Percentiles rank a stretch among this genome's conserved stretches.
phyloP scores from a whole-genome alignment of 2,329 filamentous ascomycete genomes.

The Talaromyces rugulosus region DNA sequence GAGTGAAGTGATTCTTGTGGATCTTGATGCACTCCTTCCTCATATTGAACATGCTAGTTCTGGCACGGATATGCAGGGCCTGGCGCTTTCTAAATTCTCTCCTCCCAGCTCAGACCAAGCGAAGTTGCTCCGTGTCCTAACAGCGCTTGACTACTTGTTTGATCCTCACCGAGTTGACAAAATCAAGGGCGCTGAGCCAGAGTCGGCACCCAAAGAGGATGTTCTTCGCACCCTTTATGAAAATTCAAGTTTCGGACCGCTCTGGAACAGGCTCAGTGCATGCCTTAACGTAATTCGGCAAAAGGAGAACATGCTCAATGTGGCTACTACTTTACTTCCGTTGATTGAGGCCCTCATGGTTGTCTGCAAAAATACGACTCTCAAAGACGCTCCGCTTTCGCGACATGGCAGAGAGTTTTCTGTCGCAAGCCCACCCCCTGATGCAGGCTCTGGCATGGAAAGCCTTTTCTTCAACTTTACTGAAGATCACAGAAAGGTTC shows the following conservation, averaged over 20 bases:
- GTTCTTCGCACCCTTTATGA: slow-evolving; percentile 85
- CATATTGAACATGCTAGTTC: slow-evolving; percentile 83
- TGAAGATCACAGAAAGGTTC: slow-evolving; percentile 92
- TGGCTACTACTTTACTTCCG: slow-evolving; percentile 90
- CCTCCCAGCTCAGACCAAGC: slow-evolving; percentile 94
- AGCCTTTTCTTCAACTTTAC: slow-evolving; percentile 95
- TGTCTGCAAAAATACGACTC: slow-evolving; percentile 94
- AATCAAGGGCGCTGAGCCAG: slow-evolving; percentile 49
- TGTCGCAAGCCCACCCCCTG: slow-evolving; percentile 71
- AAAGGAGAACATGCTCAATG: slow-evolving; percentile 92
- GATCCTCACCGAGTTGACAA: slow-evolving; percentile 66
- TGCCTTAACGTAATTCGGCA: slow-evolving; percentile 84
- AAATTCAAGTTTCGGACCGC: slow-evolving; percentile 79
- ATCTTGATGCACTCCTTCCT: slow-evolving; percentile 77
- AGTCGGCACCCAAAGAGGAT: slow-evolving; percentile 69
- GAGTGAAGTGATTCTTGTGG: slow-evolving; percentile 76
- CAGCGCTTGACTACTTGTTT: slow-evolving; percentile 92
- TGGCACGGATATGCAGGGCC: slow-evolving; percentile 90
- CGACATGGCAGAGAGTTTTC: slow-evolving; percentile 62
- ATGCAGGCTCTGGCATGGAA: slow-evolving; percentile 64
- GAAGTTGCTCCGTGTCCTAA: slow-evolving; percentile 86
- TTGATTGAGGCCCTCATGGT: slow-evolving; percentile 98
- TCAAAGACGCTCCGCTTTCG: slow-evolving; percentile 60
- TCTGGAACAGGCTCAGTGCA: slow-evolving; percentile 89
- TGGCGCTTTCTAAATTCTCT: slow-evolving; percentile 92